Conservation (phyloP, 352 stramenopile genomes). For the Globisporangium rhizosaccharum region DNA sequence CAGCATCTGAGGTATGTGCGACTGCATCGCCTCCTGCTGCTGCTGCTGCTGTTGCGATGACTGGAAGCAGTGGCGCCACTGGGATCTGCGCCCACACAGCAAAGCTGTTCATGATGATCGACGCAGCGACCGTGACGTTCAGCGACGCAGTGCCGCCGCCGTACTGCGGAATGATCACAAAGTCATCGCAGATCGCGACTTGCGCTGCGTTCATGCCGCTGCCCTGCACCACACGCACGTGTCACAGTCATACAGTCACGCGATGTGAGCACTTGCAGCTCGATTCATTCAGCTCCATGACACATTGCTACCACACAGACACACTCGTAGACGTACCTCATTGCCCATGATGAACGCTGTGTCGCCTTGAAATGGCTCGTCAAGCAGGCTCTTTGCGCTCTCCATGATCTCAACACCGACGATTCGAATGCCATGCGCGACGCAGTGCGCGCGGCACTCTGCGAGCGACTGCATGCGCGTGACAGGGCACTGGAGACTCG, state of each 20-base stretch:
- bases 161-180: constrained; percentile 95
- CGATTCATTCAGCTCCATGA: too few species aligned
- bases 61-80: constrained; percentile 3
- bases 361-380: constrained; percentile 67
- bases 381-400: constrained; percentile 63
- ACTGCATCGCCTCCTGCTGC: too few species aligned
- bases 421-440: constrained; percentile 66
- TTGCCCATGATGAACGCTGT: constrained; percentile 96
- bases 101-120: constrained; percentile 93
- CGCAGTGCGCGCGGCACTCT: constrained; percentile 70
- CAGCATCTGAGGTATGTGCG: too few species aligned
- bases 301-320: neutral
- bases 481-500: constrained; percentile 42
- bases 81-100: constrained; percentile 58
- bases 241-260: neutral
- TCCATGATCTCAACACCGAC: constrained; percentile 93
- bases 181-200: constrained; percentile 89
- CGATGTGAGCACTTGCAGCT: neutral
- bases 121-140: constrained; percentile 94
- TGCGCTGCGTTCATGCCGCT: constrained; percentile 91
- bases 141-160: constrained; percentile 92
- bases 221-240: constrained; percentile 31
- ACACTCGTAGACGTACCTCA: constrained; percentile 48
- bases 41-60: neutral
- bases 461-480: constrained; percentile 73